Evolutionary conservation across 768 basidiomycete genomes (phyloP), one percentile per base, ranked within the genome.

Genomic region (Gyrodon lividus): DNA sequence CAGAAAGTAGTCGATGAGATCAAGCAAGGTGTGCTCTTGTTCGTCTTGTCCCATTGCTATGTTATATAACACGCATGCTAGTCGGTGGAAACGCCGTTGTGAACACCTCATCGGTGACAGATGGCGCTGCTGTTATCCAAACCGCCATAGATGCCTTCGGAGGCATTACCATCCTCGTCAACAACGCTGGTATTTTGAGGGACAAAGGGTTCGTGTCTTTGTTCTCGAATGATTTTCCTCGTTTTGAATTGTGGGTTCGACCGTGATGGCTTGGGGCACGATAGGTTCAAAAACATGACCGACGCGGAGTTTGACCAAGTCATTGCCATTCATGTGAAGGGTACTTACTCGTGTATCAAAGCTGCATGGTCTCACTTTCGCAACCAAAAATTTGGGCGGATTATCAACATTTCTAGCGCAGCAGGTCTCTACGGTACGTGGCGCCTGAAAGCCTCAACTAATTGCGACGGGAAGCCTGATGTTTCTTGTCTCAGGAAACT

Each of bases 351-450:
- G 6, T 94, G 92, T 68, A 89, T 90, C 30, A 96, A 94, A 68
- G 95, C 97, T 34, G 94, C 83, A 30, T 99, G 97, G 97, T 92
- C 94, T 12, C 73, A 89, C 64, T 96, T 99, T 78, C 81, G 94
- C 58, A 92, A 89, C 61, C 92, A 95, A 68, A 89, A 94, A 75
- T 98, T 90, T 58, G 97, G 97, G 5, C 85, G 95, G 49, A 78
- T 99, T 55, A 78, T 99, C 61, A 99, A 97, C 72, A 93, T 90
- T n/a, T 77, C 93, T 20, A 94, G 92, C 61, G 92, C 96, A 22
- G 94, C 96, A 53, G 96, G 96, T 6, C 72, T 98, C 30, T 96
- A 95, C 61, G 94, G 90, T 89, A 50, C 34, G 80, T 66, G 5
- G 23, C 24, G 43, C 19, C 37, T 22, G 28, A 38, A 9, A 46